Base-by-base conservation (phyloP, 2,329 filamentous ascomycete genomes). In the Venturia effusa region DNA sequence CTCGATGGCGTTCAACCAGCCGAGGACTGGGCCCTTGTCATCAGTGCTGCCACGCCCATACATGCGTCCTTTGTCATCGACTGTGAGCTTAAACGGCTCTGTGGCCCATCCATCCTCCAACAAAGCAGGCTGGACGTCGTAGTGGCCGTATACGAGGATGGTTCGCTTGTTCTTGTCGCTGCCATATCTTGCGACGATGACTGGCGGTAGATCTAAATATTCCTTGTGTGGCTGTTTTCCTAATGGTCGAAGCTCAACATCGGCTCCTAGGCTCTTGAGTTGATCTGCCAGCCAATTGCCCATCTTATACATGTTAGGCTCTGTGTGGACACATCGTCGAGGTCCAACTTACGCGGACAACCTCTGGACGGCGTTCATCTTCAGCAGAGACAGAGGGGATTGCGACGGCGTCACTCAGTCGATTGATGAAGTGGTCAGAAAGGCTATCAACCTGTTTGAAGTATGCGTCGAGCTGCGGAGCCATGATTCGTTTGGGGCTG, bases 1-100 rank as follows among this genome's bases (percentile, higher is more conserved):
- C 79, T 99, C 92, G 68, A 99, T 97, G 69, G 92, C 92, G 74
- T 99, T 99, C 69, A 99, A 77, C 94, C 94, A 99, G 70, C 94
- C 94, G 64, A 99, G 81, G 32, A 99, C 93, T 22, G 94, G 94
- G 0, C 94, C 94, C 82, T 99, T 99, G 80, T 99, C 94, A 74
- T 99, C 94, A 40, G 94, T 99, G 72, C 90, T 89, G 67, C 94
- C 94, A 73, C 94, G 89, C 66, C 94, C 94, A 72, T 89, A 96
- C 94, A 99, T 99, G 73, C 92, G 88, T 67, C 87, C 93, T 78
- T 97, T 90, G 68, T 92, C 87, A 73, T 95, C 92, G 65, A 97
- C 84, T 34, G 84, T 88, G 68, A 99, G 83, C 66, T 89, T 86
- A 76, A 97, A 99, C 6, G 94, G 94, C 75, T 97, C 90, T 2